Conservation (phyloP, 2,329 filamentous ascomycete species). For the Ceratocystis smalleyi region DNA sequence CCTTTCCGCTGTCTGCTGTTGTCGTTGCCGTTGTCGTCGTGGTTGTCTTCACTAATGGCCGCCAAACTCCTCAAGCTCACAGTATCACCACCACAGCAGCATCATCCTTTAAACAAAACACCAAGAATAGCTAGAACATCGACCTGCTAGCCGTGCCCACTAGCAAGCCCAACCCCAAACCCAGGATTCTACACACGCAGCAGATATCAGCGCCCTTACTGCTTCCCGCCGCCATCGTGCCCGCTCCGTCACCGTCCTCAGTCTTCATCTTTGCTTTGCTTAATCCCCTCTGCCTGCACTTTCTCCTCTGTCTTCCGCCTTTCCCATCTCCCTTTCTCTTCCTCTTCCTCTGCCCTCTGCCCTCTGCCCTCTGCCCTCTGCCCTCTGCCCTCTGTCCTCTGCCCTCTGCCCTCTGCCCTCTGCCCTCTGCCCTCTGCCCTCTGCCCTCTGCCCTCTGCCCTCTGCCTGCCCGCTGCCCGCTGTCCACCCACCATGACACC, state of each 20-base stretch:
- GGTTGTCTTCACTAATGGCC: background rate
- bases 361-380: background rate
- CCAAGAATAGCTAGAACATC: background rate
- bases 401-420: background rate
- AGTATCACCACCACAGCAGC: background rate
- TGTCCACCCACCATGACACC: background rate
- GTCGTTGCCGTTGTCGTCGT: constrained; percentile 1
- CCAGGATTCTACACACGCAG: too few species aligned
- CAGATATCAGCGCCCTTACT: background rate
- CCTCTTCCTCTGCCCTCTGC: background rate
- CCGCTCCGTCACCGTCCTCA: background rate
- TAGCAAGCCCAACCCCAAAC: background rate
- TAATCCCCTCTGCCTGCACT: background rate
- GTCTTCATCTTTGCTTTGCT: background rate
- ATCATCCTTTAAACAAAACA: background rate
- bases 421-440: background rate
- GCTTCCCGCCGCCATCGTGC: background rate
- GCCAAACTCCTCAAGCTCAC: background rate
- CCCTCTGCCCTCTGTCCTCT: background rate
- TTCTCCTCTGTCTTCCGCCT: background rate
- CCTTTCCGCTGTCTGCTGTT: background rate
- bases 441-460: background rate
- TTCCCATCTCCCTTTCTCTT: background rate
- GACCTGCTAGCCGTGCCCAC: background rate
- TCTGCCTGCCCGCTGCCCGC: background rate